Evolutionary conservation across 805 yeast species (phyloP), one percentile per base, ranked within the genome.

Genomic region (Candida incommunis): DNA sequence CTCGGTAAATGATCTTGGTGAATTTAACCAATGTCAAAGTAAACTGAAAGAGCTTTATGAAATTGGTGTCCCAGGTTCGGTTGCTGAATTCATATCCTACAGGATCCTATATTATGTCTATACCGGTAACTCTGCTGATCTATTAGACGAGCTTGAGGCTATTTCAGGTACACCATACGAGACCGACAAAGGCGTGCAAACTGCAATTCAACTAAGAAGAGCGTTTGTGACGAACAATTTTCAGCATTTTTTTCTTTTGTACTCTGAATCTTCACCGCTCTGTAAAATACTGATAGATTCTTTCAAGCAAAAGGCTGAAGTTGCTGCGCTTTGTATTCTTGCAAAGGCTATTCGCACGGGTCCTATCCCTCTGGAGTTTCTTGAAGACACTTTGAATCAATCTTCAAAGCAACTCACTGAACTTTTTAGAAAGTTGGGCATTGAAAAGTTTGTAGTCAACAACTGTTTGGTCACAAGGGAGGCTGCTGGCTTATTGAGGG

Each of bases 1-100:
- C 31, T 82, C 78, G 52, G 79, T 82, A 56, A 71, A 74, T 35
- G 98, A 90, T 61, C 64, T 90, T 50, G 96, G 96, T 7, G 97
- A 92, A 61, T 87, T 83, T 60, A 92, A 92, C 64, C 96, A 90
- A 60, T 92, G 97, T 59, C 94, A 83, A 61, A 76, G 94, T 15
- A 85, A 86, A 54, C 64, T 92, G 43, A 75, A 75, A 50, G 67
- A 72, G 41, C 65, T 88, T 22, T 88, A 81, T 56, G 72, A 67
- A 23, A 53, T 55, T 22, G 65, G 66, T 3, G 60, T 63, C 5
- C 51, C 58, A 2, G 64, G 68, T 9, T 59, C 66, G 13, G 66
- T 67, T 45, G 62, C 69, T 51, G 96, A 88, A 57, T 85, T 84
- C 54, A 61, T 76, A 34, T 71, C 84, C 41, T 88, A 84, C 61